Evolutionary conservation across 2,329 filamentous ascomycete species (phyloP), one percentile per base, ranked within the genome.

Genomic region (Fusarium citri): DNA sequence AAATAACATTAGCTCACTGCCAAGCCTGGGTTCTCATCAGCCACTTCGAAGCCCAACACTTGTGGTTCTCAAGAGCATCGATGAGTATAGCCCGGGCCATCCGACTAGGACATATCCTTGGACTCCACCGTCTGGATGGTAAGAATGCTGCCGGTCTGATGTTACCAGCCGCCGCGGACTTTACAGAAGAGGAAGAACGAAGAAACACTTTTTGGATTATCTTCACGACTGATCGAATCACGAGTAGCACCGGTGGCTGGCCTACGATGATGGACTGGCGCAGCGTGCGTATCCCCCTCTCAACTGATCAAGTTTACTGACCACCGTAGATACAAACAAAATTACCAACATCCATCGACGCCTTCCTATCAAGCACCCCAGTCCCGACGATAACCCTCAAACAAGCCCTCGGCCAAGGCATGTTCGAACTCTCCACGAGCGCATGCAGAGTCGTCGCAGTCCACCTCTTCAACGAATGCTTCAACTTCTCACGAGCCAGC

Each of bases 161-260:
- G 4, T 48, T 72, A 8, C 83, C 89, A 4, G 89, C 92, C 2
- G 86, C 93, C 0, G 87, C 85, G 74, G 92, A 94, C 76, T 96
- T 92, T 90, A 89, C 87, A 1, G 94, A 97, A 47, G 66, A 81
- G 14, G 82, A 83, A 57, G 94, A 97, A 77, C 85, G 94, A 51
- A 85, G 94, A 61, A 86, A 94, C 66, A 90, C 91, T 0, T 96
- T 96, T 72, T 97, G 94, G 94, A 87, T 89, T 72, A 85, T 89
- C 2, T 97, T 94, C 71, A 91, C 89, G 69, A 85, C 91, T 41
- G 94, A 97, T 76, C 87, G 92, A 42, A 94, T 94, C 79, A 90
- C 92, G 5, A 94, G 91, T 73, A 91, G 94, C 43, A 93, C 92
- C n/a, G 95, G 93, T 8, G 93, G 93, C 1, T 97, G 94, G 94